Conservation (phyloP, 352 stramenopile species). For the Phytophthora uliginosa region DNA sequence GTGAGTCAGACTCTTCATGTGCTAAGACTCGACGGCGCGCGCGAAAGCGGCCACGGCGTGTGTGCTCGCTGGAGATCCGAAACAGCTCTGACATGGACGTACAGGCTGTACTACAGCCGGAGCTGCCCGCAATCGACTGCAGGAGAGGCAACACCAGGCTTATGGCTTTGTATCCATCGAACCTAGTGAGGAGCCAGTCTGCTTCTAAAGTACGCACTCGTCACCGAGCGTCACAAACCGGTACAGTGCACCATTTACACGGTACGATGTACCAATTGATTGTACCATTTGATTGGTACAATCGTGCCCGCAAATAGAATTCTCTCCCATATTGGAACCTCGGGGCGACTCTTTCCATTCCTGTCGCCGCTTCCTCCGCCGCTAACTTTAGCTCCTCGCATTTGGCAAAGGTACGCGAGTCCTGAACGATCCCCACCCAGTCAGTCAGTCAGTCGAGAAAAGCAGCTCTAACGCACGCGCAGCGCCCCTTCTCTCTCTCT, state of each 20-base stretch:
- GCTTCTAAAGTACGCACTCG: conserved; percentile 12
- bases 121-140: background rate
- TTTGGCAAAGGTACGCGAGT: background rate
- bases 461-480: background rate
- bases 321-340: conserved; percentile 13
- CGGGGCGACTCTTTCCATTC: conserved; percentile 13
- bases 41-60: background rate
- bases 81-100: background rate
- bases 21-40: background rate
- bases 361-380: conserved; percentile 11
- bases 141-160: background rate
- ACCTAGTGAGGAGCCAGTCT: conserved; percentile 29
- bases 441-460: conserved; percentile 27
- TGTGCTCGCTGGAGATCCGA: background rate
- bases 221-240: background rate
- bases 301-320: background rate
- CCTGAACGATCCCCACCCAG: too few species aligned
- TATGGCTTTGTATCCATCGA: conserved; percentile 15
- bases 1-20: background rate
- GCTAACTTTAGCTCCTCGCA: conserved; percentile 30
- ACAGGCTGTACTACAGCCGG: background rate
- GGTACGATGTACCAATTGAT: background rate
- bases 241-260: too few species aligned
- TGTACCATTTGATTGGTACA: background rate
- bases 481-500: background rate